A percentile compares a stretch with the other conserved stretches of the same genome.
phyloP scores from a whole-genome alignment of 371 early-diverging fungal genomes.

The Apophysomyces trapeziformis region DNA sequence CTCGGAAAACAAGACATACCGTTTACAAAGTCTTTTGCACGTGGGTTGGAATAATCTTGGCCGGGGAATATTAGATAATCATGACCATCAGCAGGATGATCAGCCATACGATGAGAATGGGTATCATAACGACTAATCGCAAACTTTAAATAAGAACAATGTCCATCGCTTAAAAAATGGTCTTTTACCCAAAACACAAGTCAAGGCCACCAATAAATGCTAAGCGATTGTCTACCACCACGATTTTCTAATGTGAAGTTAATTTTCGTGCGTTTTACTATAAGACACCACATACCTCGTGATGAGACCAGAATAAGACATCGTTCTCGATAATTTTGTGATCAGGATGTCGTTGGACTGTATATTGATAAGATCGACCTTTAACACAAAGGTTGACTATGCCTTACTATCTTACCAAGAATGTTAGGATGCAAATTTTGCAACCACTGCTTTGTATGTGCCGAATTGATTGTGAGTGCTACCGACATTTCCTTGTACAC shows the following conservation, averaged over 20 bases:
- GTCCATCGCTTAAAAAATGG: not conserved
- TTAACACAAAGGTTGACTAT: slow-evolving; percentile 3
- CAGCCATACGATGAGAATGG: slow-evolving; percentile 78
- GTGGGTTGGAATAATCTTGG: slow-evolving; percentile 93
- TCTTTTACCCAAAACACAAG: slow-evolving; percentile 76
- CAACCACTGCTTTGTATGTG: slow-evolving; percentile 82
- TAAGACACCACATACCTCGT: slow-evolving; percentile 43
- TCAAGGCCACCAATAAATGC: slow-evolving; percentile 94
- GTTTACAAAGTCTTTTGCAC: slow-evolving; percentile 85
- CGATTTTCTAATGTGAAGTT: slow-evolving; percentile 71
- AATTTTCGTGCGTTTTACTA: slow-evolving; percentile 23
- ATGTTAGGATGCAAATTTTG: slow-evolving; percentile 83
- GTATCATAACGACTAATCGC: slow-evolving; percentile 79
- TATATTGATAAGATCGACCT: not conserved
- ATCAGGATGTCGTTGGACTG: slow-evolving; percentile 87
- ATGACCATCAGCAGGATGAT: slow-evolving; percentile 59
- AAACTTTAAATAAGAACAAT: not conserved
- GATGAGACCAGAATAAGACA: slow-evolving; percentile 81
- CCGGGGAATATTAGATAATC: slow-evolving; percentile 73
- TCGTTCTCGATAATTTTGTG: slow-evolving; percentile 71
- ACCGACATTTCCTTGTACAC: slow-evolving; percentile 90
- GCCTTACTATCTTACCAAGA: slow-evolving; percentile 51
- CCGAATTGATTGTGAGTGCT: slow-evolving; percentile 81
- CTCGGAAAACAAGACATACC: slow-evolving; percentile 38
- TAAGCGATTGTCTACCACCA: slow-evolving; percentile 80